Base-by-base conservation (phyloP, 495 filamentous ascomycete genomes). In the Cercophora sp. region DNA sequence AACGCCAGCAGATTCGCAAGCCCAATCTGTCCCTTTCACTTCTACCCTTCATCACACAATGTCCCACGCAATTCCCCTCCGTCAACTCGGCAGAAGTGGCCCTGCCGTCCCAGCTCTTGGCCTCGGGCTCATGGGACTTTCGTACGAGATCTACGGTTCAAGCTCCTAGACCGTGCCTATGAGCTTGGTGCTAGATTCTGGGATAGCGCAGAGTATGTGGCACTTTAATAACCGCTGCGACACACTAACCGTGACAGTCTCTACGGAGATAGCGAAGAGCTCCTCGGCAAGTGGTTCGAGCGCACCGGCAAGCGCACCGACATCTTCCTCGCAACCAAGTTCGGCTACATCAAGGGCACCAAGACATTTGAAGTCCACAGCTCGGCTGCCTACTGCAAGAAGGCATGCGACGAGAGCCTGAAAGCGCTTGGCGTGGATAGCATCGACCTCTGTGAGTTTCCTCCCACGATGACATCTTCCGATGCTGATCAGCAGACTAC, bases 291-390 rank as follows among this genome's bases (percentile, higher is more conserved):
- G 58, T 82, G 79, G 79, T 75, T 80, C 58, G 60, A 63, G 70
- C 75, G 61, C 35, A 78, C 54, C 0, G 74, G 70, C 0, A 79
- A 81, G 23, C 59, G 75, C 0, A 45, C 68, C n/a, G 52, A 77
- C 10, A 79, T 83, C 40, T 81, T 83, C 58, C 64, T 84, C 1
- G 69, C 79, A 0, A 79, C 76, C 22, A 82, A 84, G 37, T 83
- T 81, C 44, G 81, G 73, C 8, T 66, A 52, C 26, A 29, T 63
- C 8, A 63, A 63, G 32, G 55, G 57, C n/a, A 57, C 62, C 34
- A 32, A 24, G 25, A 63, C 24, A 1, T 57, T 43, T 8, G 51
- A 48, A 10, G 22, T 64, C 35, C 61, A 76, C 22, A 74, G 67
- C 49, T 71, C 73, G 6, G 65, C 67, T 3, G 69, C 67, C 26